Base-by-base conservation (phyloP, 208 protist genomes). In the Leishmania mexicana region DNA sequence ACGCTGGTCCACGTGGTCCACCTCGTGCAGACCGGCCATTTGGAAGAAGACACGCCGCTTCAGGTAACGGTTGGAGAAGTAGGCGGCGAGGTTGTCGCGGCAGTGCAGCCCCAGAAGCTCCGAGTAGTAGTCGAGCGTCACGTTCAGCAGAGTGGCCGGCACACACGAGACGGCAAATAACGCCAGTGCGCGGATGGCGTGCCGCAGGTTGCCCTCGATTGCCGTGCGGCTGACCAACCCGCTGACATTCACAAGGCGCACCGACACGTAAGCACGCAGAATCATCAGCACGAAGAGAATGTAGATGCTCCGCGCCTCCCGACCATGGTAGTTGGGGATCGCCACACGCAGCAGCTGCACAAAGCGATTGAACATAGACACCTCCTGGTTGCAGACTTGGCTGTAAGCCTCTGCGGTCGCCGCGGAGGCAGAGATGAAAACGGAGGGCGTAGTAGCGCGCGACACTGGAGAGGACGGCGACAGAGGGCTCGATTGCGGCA, bases 41-140 rank as follows among this genome's bases (percentile, higher is more conserved):
- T 83, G 84, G 68, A 92, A 97, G 81, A 96, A 96, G 67, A 94
- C 90, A 28, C 89, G 85, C 35, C 77, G 67, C 54, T 86, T 87
- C 73, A 96, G 64, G 81, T 97, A 97, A 21, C 88, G 87, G 5
- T 79, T 38, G 71, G 88, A 82, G 76, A 96, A 86, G 84, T 93
- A 89, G n/a, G 74, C 31, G 38, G 87, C 85, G 62, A 97, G 45
- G 75, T 96, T 95, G 35, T 88, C 79, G 51, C 92, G 90, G 51
- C 93, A 89, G 76, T 84, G 86, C 67, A 97, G 78, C 38, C 87
- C 83, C 64, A 96, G 83, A 53, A 91, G 40, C 76, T 91, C 86
- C 17, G 68, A 62, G 72, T 84, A 87, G 85, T 96, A 96, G 53
- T 87, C 85, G 40, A 95, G 64, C 35, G 86, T 87, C 64, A 84